Conservation (phyloP, 192 early-diverging fungal species). For the Oehlia diaphana region DNA sequence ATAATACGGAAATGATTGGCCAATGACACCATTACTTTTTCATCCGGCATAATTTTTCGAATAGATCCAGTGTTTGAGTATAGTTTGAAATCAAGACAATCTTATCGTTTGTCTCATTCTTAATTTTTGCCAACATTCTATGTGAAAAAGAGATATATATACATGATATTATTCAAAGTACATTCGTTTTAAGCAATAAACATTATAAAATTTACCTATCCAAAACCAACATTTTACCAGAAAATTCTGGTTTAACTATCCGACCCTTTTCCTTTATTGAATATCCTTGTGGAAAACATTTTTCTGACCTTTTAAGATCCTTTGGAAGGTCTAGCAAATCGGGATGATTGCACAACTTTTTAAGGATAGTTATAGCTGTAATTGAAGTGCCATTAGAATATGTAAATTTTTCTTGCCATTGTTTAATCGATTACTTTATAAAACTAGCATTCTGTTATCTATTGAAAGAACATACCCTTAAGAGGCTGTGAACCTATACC, state of each 20-base stretch:
- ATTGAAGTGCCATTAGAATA: not conserved
- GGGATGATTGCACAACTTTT: conserved; percentile 98
- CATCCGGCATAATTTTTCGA: conserved; percentile 83
- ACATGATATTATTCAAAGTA: conserved; percentile 35
- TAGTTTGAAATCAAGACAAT: conserved; percentile 99
- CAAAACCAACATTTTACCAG: conserved; percentile 89
- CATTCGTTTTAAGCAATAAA: not conserved
- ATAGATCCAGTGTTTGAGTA: conserved; percentile 95
- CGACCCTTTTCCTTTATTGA: conserved; percentile 39
- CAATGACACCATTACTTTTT: conserved; percentile 52
- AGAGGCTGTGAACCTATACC: conserved; percentile 83
- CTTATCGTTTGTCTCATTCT: conserved; percentile 79
- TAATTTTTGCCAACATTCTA: conserved; percentile 73
- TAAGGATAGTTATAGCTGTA: conserved; percentile 82
- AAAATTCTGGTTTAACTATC: conserved; percentile 60
- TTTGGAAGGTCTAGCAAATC: conserved; percentile 72
- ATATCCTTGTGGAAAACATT: conserved; percentile 56
- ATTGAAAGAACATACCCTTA: conserved; percentile 35
- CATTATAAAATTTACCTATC: conserved; percentile 44
- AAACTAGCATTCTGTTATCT: not conserved
- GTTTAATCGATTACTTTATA: too few relatives aligned
- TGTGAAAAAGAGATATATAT: not conserved
- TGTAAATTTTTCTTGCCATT: too few relatives aligned
- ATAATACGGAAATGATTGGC: not conserved
- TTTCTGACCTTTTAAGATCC: conserved; percentile 61